Evolutionary conservation across 805 yeast genomes (phyloP), one percentile per base, ranked within the genome.

Genomic region (Clavispora fructus): DNA sequence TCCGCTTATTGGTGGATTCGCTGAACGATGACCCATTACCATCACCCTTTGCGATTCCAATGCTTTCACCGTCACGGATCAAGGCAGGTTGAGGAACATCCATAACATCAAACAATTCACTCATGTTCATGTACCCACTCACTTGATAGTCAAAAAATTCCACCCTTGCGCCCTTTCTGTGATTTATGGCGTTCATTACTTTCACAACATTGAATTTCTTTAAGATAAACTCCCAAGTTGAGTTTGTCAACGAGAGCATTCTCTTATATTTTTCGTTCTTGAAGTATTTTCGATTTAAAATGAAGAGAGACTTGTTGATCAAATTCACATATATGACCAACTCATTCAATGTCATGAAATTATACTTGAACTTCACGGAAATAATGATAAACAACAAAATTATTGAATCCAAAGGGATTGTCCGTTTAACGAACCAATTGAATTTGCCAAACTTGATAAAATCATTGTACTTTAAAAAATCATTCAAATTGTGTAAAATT

Each of bases 371-470:
- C 56, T 80, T 82, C 7, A 79, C 75, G 2, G 78, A 71, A 42
- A 80, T 67, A 29, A 80, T 76, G 12, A 78, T 75, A 52, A 78
- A 65, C 48, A 79, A 62, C 44, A 80, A 58, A 12, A 79, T 75
- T 13, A 80, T 70, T 7, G 82, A 78, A 59, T 80, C 84, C 43
- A 80, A 66, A 3, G 86, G 86, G 41, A 80, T 72, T n/a, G 79
- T 77, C 39, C 82, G 67, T 55, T 80, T 74, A 41, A 80, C 69
- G 51, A 79, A 80, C 85, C 85, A 80, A 53, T 80, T 80, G 59
- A 68, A 80, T 46, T 74, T 71, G 6, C 79, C 79, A 56, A 74
- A 77, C 42, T 74, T 71, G 46, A 74, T 71, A 53, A 76, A 77
- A 51, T 78, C 77, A 46, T 75, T 74, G 51, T 76, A 72, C 56